A percentile compares a stretch with the other conserved stretches of the same genome.
These are phyloP conservation scores for Acacia acuminata DNA, from an alignment of 306 rosid genomes.

Conservation along the genomic window DNA sequence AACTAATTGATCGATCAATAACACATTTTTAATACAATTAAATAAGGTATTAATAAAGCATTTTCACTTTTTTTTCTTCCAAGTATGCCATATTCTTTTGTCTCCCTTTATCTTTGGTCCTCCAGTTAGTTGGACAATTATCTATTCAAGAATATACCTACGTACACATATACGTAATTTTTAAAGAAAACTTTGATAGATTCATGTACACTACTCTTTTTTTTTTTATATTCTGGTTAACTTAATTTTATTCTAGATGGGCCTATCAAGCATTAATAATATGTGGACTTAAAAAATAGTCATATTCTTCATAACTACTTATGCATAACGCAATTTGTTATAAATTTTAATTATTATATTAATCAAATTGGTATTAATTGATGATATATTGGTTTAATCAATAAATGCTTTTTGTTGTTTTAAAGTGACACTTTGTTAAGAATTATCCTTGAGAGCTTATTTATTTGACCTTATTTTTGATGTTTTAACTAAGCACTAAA, in stretches of 20 bases:
- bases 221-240: background rate
- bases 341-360: background rate
- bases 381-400: background rate
- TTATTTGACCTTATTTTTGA: background rate
- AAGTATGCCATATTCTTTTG: slow-evolving; percentile 3
- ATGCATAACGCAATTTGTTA: background rate
- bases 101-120: background rate
- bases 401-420: background rate
- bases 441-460: background rate
- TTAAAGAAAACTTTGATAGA: background rate
- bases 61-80: slow-evolving; percentile 5
- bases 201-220: background rate
- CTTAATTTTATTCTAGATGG: background rate
- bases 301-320: background rate
- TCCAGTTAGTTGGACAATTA: background rate
- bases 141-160: background rate
- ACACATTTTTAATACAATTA: background rate
- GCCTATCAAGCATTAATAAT: background rate
- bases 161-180: background rate
- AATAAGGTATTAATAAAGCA: background rate
- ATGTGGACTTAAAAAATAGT: background rate
- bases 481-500: too few species aligned
- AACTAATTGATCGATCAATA: background rate
- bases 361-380: background rate
- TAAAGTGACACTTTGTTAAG: background rate